A percentile compares a stretch with the other conserved stretches of the same genome.
These are phyloP conservation scores for Diddensiella transvaalensis DNA, from an alignment of 805 yeast genomes.

Conservation along the genomic window DNA sequence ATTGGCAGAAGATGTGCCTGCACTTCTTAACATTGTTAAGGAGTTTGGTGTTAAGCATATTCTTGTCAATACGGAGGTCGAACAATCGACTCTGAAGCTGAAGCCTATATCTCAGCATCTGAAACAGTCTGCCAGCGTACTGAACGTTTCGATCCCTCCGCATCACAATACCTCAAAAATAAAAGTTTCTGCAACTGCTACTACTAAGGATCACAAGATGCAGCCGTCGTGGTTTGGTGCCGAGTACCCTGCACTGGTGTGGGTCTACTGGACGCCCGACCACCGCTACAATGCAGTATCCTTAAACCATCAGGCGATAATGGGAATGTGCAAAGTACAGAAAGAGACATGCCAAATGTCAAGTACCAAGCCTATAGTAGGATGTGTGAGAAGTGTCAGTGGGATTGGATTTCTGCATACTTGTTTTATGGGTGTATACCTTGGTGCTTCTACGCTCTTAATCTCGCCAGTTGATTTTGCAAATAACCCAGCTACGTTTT, in stretches of 20 bases:
- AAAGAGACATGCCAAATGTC: slow-evolving; percentile 89
- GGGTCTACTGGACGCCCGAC: slow-evolving; percentile 72
- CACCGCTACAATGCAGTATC: slow-evolving; percentile 56
- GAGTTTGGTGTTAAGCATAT: slow-evolving; percentile 70
- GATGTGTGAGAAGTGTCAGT: slow-evolving; percentile 77
- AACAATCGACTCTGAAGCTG: slow-evolving; percentile 54
- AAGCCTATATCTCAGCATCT: slow-evolving; percentile 61
- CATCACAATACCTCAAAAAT: slow-evolving; percentile 66
- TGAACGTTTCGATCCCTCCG: slow-evolving; percentile 42
- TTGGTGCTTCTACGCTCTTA: slow-evolving; percentile 82
- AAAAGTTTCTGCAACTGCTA: slow-evolving; percentile 33
- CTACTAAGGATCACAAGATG: slow-evolving; percentile 23
- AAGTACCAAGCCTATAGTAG: slow-evolving; percentile 67
- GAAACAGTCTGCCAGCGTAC: slow-evolving; percentile 40
- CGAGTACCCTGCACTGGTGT: slow-evolving; percentile 51
- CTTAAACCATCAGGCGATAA: slow-evolving; percentile 57
- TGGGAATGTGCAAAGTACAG: slow-evolving; percentile 80
- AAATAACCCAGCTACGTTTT: slow-evolving; percentile 67
- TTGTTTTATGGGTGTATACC: slow-evolving; percentile 75
- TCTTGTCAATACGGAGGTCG: slow-evolving; percentile 75
- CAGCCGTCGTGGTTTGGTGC: slow-evolving; percentile 33
- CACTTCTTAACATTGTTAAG: slow-evolving; percentile 59
- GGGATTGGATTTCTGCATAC: slow-evolving; percentile 90
- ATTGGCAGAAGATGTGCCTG: slow-evolving; percentile 68
- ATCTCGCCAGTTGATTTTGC: slow-evolving; percentile 77